These are phyloP conservation scores for Saturnispora galanensis DNA, from an alignment of 805 yeast genomes.

Conservation along the genomic window DNA sequence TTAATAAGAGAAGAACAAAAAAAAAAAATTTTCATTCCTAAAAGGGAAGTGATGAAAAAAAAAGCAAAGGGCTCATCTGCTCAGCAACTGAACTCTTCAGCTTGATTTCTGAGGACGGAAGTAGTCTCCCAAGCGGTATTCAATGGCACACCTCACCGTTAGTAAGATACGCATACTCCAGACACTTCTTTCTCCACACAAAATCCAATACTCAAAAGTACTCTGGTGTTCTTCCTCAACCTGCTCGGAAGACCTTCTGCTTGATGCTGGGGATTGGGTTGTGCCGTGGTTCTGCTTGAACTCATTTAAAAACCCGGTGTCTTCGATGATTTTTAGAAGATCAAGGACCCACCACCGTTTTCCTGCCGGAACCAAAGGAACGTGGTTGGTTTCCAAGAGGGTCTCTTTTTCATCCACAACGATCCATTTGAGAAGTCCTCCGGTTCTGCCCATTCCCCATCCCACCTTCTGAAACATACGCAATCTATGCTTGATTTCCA, in stretches of 20 bases:
- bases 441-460: constrained; percentile 31
- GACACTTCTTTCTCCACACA: constrained; percentile 82
- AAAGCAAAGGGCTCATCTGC: background rate
- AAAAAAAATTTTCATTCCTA: constrained; percentile 3
- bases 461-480: constrained; percentile 75
- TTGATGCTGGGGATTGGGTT: background rate
- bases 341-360: constrained; percentile 53
- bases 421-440: constrained; percentile 59
- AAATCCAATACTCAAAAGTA: constrained; percentile 72
- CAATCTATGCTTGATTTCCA: constrained; percentile 80
- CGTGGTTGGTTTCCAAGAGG: constrained; percentile 61
- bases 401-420: constrained; percentile 87
- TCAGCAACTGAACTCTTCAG: background rate
- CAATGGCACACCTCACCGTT: constrained; percentile 83
- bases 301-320: constrained; percentile 40
- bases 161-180: constrained; percentile 86
- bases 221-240: constrained; percentile 34
- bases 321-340: constrained; percentile 69
- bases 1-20: constrained; percentile 23
- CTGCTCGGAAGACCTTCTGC: background rate
- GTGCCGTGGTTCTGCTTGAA: background rate
- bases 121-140: constrained; percentile 74
- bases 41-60: background rate
- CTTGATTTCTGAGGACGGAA: constrained; percentile 18
- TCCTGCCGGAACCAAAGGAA: constrained; percentile 84